A percentile compares a stretch with the other conserved stretches of the same genome.
These are phyloP conservation scores for Sclerotinia spermophila DNA, from an alignment of 2,329 filamentous ascomycete genomes.

Conservation along the genomic window DNA sequence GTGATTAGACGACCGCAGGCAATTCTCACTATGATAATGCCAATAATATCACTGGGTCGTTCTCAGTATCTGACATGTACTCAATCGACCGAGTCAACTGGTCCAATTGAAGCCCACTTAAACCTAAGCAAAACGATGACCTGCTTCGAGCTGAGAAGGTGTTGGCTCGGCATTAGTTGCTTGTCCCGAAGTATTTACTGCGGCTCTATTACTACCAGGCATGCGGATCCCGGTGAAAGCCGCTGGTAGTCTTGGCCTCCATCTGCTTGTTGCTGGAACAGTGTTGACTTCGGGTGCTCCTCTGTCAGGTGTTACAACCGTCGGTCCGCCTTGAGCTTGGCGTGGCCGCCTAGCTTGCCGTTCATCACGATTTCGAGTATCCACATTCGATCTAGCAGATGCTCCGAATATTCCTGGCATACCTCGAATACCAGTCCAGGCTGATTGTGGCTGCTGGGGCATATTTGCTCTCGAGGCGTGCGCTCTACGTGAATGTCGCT, in stretches of 20 bases:
- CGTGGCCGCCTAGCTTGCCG: conserved; percentile 7
- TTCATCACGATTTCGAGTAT: conserved; percentile 4
- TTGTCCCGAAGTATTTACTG: conserved; percentile 18
- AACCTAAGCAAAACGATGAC: conserved; percentile 7
- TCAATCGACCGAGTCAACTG: neutral
- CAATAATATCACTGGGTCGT: neutral
- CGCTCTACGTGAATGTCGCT: conserved; percentile 30
- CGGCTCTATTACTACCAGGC: conserved; percentile 26
- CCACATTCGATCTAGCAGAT: conserved; percentile 2
- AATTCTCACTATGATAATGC: neutral
- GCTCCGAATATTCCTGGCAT: conserved; percentile 29
- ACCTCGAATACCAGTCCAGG: conserved; percentile 33
- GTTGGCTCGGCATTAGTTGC: conserved; percentile 24
- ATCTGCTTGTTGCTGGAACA: conserved; percentile 24
- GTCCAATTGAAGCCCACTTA: neutral
- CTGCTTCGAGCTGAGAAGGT: conserved; percentile 38
- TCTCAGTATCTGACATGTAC: neutral
- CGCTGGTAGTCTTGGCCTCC: conserved; percentile 29
- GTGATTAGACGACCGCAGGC: too few species aligned
- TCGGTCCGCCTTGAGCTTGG: conserved; percentile 6
- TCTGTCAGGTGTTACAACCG: conserved; percentile 2
- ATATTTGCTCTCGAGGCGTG: conserved; percentile 26
- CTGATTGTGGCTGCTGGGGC: conserved; percentile 30
- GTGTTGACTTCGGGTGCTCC: conserved; percentile 16
- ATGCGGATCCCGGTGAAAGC: conserved; percentile 31